Evolutionary conservation across 306 rosid genomes (phyloP).

Genomic region (Corylus heterophylla): DNA sequence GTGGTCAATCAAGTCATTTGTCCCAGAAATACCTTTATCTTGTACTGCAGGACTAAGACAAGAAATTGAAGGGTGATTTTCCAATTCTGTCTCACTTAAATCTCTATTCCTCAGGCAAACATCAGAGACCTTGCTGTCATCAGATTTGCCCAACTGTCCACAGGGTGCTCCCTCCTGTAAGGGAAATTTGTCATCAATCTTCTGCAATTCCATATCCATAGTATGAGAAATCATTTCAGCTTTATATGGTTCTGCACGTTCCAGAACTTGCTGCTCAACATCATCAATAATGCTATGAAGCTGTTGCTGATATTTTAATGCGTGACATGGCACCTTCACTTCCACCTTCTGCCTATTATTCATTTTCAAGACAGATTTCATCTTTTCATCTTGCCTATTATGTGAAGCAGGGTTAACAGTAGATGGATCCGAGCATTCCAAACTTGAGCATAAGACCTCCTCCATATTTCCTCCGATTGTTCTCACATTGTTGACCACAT

Average conservation of each 20-base stretch:
- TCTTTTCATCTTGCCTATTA: conserved; percentile 21
- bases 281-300: conserved; percentile 20
- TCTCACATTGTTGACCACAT: conserved; percentile 28
- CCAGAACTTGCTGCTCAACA: conserved; percentile 15
- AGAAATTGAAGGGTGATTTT: conserved; percentile 11
- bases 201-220: conserved; percentile 35
- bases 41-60: conserved; percentile 9
- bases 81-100: conserved; percentile 7
- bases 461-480: conserved; percentile 25
- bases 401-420: conserved; percentile 2
- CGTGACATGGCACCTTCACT: conserved; percentile 17
- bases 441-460: conserved; percentile 19
- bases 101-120: conserved; percentile 14
- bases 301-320: conserved; percentile 21
- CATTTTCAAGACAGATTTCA: conserved; percentile 33
- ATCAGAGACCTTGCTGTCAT: conserved; percentile 3
- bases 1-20: conserved; percentile 10
- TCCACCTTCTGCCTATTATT: conserved; percentile 26
- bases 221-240: conserved; percentile 24
- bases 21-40: conserved; percentile 9
- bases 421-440: conserved; percentile 17
- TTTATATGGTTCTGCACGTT: conserved; percentile 33
- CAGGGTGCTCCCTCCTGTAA: conserved; percentile 17
- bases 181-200: conserved; percentile 22
- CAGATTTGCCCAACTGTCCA: conserved; percentile 38